These are phyloP conservation scores for Vigna nakashimae DNA, from an alignment of 306 rosid genomes.

Conservation along the genomic window DNA sequence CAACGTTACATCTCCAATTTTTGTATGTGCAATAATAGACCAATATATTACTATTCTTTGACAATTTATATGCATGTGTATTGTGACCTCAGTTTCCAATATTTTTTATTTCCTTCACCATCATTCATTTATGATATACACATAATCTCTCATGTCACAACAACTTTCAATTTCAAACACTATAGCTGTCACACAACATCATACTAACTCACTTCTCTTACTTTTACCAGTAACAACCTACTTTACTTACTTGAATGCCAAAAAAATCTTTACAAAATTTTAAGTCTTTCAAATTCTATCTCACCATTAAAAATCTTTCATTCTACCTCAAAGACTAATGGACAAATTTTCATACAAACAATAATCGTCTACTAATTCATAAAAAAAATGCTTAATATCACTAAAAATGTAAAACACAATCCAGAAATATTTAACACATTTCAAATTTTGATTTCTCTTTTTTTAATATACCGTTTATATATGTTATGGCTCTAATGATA, in stretches of 20 bases:
- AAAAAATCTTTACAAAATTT: too few species aligned
- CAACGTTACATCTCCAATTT: conserved; percentile 28
- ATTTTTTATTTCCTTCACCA: background rate
- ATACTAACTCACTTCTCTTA: background rate
- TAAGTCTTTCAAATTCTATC: too few species aligned
- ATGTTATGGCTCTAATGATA: background rate
- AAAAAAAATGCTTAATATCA: too few species aligned
- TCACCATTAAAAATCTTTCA: too few species aligned
- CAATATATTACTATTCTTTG: conserved; percentile 14
- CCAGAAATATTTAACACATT: too few species aligned
- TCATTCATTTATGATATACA: conserved; percentile 15
- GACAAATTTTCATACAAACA: too few species aligned
- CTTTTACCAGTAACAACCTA: conserved; percentile 8
- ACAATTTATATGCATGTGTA: conserved; percentile 33
- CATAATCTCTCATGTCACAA: background rate
- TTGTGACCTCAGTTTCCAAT: background rate
- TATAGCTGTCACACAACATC: background rate
- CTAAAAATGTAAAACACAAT: too few species aligned
- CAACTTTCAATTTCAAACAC: background rate
- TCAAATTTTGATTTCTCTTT: too few species aligned
- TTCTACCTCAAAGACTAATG: too few species aligned
- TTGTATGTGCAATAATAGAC: conserved; percentile 21
- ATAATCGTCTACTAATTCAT: too few species aligned
- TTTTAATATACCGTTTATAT: too few species aligned
- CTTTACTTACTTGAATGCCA: background rate